Base-by-base conservation (phyloP, 2,329 filamentous ascomycete genomes). In the Juglanconis oblonga region DNA sequence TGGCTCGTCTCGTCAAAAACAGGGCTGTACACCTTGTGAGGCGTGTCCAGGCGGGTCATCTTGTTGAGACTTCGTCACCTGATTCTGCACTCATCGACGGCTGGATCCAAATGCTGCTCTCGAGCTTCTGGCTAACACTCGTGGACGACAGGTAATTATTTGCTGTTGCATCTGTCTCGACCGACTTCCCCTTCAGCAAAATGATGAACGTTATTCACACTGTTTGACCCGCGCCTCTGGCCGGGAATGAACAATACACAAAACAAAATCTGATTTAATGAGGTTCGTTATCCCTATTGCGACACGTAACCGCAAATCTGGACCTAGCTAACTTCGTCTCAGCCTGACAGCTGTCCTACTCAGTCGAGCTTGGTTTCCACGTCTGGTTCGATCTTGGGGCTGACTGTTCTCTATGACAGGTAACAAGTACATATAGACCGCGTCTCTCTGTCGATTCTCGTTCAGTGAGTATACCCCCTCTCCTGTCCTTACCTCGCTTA, bases 41-140 rank as follows among this genome's bases (percentile, higher is more conserved):
- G 75, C 74, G 69, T 73, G 71, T 67, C 67, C 62, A 65, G 68
- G 71, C 70, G 73, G 76, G 80, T 74, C 72, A 82, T 86, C 80
- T 85, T 84, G 84, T 80, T 87, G 84, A 87, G 72, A 85, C 71
- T 77, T 86, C 84, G 84, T 87, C 84, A 86, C 74, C 84, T 86
- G 84, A 87, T 68, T 55, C 69, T 69, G 67, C 68, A 65, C 59
- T 63, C 58, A 61, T 68, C 67, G 65, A 71, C 11, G 47, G 45
- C 29, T 31, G 52, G 51, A 1, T 45, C 48, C 52, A 70, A 65
- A 71, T 67, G 57, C 35, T 64, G 40, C 13, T 38, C 17, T 57
- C 45, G 53, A 50, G 24, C 32, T 29, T 38, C 49, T 38, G 31
- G 55, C 63, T 64, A 55, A 64, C 63, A 44, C 5, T 51, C 17